These are phyloP conservation scores for Eremochloa ophiuroides DNA, from an alignment of 176 grass and related monocot species.

Conservation along the genomic window DNA sequence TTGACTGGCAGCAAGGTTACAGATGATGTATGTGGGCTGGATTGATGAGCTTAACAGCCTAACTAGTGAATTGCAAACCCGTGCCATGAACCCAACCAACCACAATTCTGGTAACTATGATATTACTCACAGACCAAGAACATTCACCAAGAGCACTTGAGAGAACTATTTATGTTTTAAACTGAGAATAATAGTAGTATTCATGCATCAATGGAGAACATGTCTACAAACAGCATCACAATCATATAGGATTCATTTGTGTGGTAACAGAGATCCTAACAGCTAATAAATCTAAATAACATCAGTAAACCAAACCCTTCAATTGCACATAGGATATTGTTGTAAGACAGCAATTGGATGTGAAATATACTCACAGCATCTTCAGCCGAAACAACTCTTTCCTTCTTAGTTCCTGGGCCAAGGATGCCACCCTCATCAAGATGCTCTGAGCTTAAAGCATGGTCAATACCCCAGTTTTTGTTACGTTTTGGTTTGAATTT, in stretches of 20 bases:
- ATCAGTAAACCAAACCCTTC: not conserved
- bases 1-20: not conserved
- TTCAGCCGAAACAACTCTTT: conserved; percentile 82
- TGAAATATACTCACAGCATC: conserved; percentile 80
- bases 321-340: conserved; percentile 3
- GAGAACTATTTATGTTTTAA: not conserved
- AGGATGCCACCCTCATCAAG: conserved; percentile 75
- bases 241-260: not conserved
- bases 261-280: not conserved
- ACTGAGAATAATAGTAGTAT: not conserved
- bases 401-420: conserved; percentile 76
- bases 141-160: conserved; percentile 11
- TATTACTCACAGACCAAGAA: conserved; percentile 17
- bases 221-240: conserved; percentile 8
- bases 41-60: not conserved
- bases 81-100: not conserved
- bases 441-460: conserved; percentile 51
- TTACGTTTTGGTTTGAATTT: conserved; percentile 88
- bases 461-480: conserved; percentile 58
- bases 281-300: not conserved
- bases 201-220: not conserved
- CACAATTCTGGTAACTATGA: not conserved
- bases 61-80: not conserved
- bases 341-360: not conserved
- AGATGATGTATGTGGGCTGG: not conserved